Evolutionary conservation across 2,329 filamentous ascomycete species (phyloP).

Genomic region (Hawksworthiomyces lignivorus): DNA sequence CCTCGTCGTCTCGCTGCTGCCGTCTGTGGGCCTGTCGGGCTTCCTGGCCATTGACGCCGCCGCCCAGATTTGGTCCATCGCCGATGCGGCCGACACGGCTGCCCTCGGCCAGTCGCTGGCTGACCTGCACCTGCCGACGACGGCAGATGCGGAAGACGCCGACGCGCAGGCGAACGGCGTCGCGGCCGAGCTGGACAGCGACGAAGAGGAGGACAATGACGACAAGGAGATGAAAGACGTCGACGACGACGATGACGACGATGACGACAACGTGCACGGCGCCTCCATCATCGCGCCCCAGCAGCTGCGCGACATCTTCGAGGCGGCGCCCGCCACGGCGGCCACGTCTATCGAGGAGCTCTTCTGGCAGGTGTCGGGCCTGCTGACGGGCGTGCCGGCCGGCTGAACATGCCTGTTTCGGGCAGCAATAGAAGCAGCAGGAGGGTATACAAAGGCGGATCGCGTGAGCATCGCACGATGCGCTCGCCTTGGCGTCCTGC

Average conservation of each 20-base stretch:
- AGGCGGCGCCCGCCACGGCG: slow-evolving; percentile 59
- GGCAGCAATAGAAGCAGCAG: neutral
- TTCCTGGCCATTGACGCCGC: slow-evolving; percentile 71
- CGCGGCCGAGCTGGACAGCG: slow-evolving; percentile 30
- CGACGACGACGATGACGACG: slow-evolving; percentile 23
- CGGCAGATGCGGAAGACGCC: slow-evolving; percentile 23
- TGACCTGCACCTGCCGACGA: slow-evolving; percentile 39
- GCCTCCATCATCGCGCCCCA: slow-evolving; percentile 57
- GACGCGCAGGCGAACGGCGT: slow-evolving; percentile 15
- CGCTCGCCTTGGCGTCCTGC: neutral
- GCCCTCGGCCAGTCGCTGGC: slow-evolving; percentile 47
- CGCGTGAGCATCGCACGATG: neutral
- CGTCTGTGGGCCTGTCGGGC: slow-evolving; percentile 56
- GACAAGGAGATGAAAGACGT: slow-evolving; percentile 18
- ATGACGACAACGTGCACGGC: slow-evolving; percentile 37
- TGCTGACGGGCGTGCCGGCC: slow-evolving; percentile 39
- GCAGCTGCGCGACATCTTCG: slow-evolving; percentile 62
- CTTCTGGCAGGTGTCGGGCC: slow-evolving; percentile 62
- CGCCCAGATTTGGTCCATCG: slow-evolving; percentile 60
- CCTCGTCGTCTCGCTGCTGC: slow-evolving; percentile 58
- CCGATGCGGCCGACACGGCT: slow-evolving; percentile 50
- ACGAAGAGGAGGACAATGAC: slow-evolving; percentile 35
- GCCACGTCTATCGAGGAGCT: slow-evolving; percentile 66
- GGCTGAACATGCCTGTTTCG: too few species aligned
- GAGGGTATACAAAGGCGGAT: too few species aligned